Percentiles rank a stretch among this genome's conserved stretches.
phyloP scores from a whole-genome alignment of 2,329 filamentous ascomycete species.

The Alternaria arborescens region DNA sequence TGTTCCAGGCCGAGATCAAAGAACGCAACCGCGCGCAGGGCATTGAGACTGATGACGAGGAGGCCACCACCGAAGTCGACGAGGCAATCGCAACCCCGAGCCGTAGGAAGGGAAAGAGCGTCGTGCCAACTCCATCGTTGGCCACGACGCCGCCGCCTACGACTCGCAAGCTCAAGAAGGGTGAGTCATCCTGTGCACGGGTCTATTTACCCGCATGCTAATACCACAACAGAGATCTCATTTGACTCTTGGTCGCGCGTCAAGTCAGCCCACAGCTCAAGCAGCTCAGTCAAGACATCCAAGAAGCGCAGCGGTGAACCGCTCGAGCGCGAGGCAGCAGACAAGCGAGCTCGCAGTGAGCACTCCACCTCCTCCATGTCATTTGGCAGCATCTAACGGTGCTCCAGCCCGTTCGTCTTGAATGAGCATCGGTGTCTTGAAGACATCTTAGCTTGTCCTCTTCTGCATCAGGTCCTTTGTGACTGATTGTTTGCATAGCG shows the following conservation, averaged over 20 bases:
- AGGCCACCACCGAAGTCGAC: constrained; percentile 64
- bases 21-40: constrained; percentile 53
- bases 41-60: constrained; percentile 64
- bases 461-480: constrained; percentile 6
- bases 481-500: constrained; percentile 27
- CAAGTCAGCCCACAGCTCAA: constrained; percentile 58
- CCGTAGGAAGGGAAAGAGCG: constrained; percentile 53
- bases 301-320: constrained; percentile 46
- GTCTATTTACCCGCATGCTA: background rate
- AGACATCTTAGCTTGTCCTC: background rate
- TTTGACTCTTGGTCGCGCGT: constrained; percentile 75
- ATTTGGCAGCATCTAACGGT: constrained; percentile 37
- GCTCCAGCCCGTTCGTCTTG: constrained; percentile 29
- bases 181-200: constrained; percentile 45
- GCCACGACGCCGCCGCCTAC: constrained; percentile 64
- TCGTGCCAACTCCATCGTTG: constrained; percentile 59
- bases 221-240: constrained; percentile 34
- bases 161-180: constrained; percentile 68
- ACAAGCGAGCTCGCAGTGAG: constrained; percentile 47
- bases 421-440: background rate
- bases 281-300: constrained; percentile 50
- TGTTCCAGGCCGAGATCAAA: constrained; percentile 68
- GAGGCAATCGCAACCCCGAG: constrained; percentile 42
- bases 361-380: constrained; percentile 37
- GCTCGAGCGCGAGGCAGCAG: constrained; percentile 35